Evolutionary conservation across 2,329 filamentous ascomycete genomes (phyloP), one percentile per base, ranked within the genome.

Genomic region (Mycocentrospora acerina): DNA sequence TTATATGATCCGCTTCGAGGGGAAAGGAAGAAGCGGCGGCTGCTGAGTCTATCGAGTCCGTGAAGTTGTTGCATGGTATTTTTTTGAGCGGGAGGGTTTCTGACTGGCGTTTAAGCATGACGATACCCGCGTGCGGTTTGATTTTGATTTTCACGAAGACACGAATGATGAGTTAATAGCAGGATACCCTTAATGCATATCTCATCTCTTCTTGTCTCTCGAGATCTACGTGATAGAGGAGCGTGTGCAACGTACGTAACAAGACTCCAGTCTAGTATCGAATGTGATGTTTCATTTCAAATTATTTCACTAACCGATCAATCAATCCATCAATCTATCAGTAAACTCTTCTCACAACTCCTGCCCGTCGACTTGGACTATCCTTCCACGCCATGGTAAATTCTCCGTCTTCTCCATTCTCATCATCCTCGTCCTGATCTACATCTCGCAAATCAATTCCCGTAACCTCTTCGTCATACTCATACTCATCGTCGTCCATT

Each of bases 371-470:
- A 48, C 55, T 57, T 13, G 65, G 65, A 44, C 57, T 64, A 29
- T 62, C 54, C 32, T 55, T 58, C 60, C 53, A 57, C n/a, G 38
- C 45, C 22, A 50, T 39, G 30, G 51, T 51, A 37, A 56, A 58
- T 7, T 48, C 55, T 29, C 36, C 37, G 8, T 56, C 49, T 12
- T 54, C 60, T 27, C 56, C 60, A 16, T 52, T 54, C 19, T 53
- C 46, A 9, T 47, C 51, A 29, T 54, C 58, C 19, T 51, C 44
- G 37, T 56, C 53, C 13, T 25, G 27, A 51, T 66, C 62, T 19
- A 62, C 61, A 37, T 58, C 60, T 7, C 38, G 53, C 31, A 64
- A 31, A 52, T 64, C 60, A 9, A 64, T 59, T 1, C 59, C 60
- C 12, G 58, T 61, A 28, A 62, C 53, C 3, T 55, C 60, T 6